Conservation (phyloP, 345 rosid species). For the Populus simonii region DNA sequence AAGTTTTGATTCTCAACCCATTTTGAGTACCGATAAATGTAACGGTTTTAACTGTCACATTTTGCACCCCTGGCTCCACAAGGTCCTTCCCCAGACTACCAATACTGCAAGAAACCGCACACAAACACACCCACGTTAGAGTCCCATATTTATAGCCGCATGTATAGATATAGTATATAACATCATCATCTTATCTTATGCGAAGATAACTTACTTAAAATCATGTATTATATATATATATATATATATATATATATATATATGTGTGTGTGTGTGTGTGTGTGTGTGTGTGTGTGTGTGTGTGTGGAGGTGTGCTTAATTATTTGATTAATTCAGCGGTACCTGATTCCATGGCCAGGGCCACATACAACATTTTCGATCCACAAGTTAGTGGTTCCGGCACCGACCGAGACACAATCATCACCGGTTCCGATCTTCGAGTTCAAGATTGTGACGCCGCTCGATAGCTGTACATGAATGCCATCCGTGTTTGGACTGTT, state of each 20-base stretch:
- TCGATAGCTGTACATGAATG: conserved; percentile 57
- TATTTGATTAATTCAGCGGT: neutral
- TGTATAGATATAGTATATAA: too few relatives aligned
- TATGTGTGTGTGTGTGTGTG: too few relatives aligned
- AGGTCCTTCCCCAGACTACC: conserved; percentile 39
- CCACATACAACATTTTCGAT: conserved; percentile 58
- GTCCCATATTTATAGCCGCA: too few relatives aligned
- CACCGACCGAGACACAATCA: conserved; percentile 67
- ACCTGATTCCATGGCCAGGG: conserved; percentile 45
- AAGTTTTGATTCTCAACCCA: conserved; percentile 67
- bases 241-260: too few relatives aligned
- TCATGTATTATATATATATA: neutral
- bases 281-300: too few relatives aligned
- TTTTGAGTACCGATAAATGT: conserved; percentile 40
- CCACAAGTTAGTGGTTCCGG: conserved; percentile 55
- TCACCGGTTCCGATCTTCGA: conserved; percentile 53
- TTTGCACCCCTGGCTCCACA: conserved; percentile 38
- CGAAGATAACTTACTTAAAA: too few relatives aligned
- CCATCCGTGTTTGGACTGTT: conserved; percentile 81
- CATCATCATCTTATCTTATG: too few relatives aligned
- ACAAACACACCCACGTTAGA: neutral
- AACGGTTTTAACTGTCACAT: conserved; percentile 47
- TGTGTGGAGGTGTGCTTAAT: too few relatives aligned
- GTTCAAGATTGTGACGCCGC: conserved; percentile 43
- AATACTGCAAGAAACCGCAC: conserved; percentile 22